Evolutionary conservation across 2,329 filamentous ascomycete species (phyloP).

Genomic region (Dothistroma septosporum): DNA sequence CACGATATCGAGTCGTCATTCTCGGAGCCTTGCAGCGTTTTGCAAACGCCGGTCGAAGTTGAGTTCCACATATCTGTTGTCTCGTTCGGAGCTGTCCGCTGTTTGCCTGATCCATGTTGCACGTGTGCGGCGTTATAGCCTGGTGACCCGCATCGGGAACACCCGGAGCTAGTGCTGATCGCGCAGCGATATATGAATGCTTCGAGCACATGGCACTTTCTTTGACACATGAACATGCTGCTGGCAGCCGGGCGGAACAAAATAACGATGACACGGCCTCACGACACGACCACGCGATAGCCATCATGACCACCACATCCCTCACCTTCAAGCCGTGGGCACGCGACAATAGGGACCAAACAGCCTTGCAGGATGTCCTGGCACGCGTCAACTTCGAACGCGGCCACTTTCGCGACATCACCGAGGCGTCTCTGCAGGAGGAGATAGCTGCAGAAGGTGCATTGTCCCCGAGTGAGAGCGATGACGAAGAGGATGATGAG

Average conservation of each 20-base stretch:
- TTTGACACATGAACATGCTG: background rate
- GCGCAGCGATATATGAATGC: background rate
- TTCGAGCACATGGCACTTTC: background rate
- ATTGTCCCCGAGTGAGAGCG: conserved; percentile 42
- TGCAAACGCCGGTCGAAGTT: background rate
- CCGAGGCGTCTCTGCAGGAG: conserved; percentile 65
- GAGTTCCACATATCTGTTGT: background rate
- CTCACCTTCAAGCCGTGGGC: conserved; percentile 64
- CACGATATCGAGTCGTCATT: conserved; percentile 40
- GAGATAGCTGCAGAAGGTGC: conserved; percentile 56
- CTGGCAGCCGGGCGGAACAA: background rate
- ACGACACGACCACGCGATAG: background rate
- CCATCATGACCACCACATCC: conserved; percentile 18
- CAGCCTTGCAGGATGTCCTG: conserved; percentile 69
- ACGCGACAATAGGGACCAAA: conserved; percentile 51
- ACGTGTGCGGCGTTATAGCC: background rate
- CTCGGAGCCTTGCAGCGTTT: background rate
- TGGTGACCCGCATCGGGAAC: background rate
- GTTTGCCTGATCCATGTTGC: background rate
- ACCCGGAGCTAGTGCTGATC: background rate
- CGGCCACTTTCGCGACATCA: conserved; percentile 76
- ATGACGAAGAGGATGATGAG: conserved; percentile 45
- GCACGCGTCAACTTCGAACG: conserved; percentile 72
- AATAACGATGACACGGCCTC: background rate
- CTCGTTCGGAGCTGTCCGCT: background rate